These are phyloP conservation scores for Clausena lansium DNA, from an alignment of 345 rosid species.

Conservation along the genomic window DNA sequence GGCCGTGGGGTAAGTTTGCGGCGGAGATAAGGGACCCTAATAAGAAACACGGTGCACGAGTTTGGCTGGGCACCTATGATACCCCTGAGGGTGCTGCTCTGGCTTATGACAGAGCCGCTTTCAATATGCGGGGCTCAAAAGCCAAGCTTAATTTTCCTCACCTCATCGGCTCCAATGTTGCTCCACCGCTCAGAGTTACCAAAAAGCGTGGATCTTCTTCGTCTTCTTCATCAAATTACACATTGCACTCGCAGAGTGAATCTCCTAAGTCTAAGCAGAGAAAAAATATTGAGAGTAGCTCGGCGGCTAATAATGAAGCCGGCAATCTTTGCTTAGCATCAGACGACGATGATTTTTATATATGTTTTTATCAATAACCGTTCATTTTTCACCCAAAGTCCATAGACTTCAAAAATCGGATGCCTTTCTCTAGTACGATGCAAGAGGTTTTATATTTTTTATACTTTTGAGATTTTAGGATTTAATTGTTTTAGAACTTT, in stretches of 20 bases:
- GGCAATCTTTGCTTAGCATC: too few relatives aligned
- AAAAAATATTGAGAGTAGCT: neutral
- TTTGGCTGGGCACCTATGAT: conserved; percentile 75
- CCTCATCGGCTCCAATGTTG: neutral
- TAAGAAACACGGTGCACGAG: conserved; percentile 57
- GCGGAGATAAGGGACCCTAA: conserved; percentile 71
- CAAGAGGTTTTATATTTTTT: too few relatives aligned
- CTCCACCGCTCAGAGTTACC: neutral
- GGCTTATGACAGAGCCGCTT: conserved; percentile 21
- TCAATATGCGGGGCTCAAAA: conserved; percentile 15
- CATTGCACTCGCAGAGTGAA: too few relatives aligned
- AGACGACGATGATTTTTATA: too few relatives aligned
- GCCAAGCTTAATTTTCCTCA: conserved; percentile 23
- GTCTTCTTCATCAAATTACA: neutral
- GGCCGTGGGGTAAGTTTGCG: conserved; percentile 74
- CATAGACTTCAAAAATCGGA: too few relatives aligned
- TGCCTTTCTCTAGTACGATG: too few relatives aligned
- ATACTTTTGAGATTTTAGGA: too few relatives aligned
- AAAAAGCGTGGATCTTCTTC: conserved; percentile 12
- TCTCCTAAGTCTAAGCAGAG: neutral
- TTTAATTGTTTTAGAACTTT: too few relatives aligned
- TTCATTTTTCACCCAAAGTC: too few relatives aligned
- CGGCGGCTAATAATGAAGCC: too few relatives aligned
- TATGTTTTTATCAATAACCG: too few relatives aligned
- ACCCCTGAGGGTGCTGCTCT: conserved; percentile 27